phyloP scores from a whole-genome alignment of 192 early-diverging fungal species.

The Backusella sp. region DNA sequence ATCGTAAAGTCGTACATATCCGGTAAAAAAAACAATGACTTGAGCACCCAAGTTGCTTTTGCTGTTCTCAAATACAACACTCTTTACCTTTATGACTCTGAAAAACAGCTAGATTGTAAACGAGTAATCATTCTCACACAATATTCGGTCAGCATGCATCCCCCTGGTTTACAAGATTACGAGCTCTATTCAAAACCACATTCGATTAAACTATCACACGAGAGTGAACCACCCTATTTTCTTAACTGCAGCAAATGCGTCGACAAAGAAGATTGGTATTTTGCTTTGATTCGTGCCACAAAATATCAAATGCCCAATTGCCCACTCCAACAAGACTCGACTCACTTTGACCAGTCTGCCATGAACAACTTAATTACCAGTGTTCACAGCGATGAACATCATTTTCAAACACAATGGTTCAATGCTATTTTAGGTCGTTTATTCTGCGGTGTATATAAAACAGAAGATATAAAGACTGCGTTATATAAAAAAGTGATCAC shows the following conservation, averaged over 20 bases:
- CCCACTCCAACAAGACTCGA: slow-evolving; percentile 31
- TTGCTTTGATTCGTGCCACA: slow-evolving; percentile 76
- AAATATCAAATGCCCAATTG: slow-evolving; percentile 36
- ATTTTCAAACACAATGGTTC: slow-evolving; percentile 69
- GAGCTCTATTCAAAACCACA: slow-evolving; percentile 62
- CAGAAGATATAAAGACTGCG: slow-evolving; percentile 57
- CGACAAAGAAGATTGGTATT: slow-evolving; percentile 91
- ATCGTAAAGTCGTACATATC: slow-evolving; percentile 38
- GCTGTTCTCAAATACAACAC: slow-evolving; percentile 75
- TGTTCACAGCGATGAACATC: slow-evolving; percentile 59
- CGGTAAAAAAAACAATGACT: slow-evolving; percentile 45
- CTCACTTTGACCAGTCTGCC: slow-evolving; percentile 44
- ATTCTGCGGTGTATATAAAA: slow-evolving; percentile 75
- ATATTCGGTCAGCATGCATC: slow-evolving; percentile 59
- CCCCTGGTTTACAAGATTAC: slow-evolving; percentile 53
- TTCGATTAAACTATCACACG: slow-evolving; percentile 49
- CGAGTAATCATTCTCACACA: slow-evolving; percentile 71
- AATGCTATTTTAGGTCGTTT: slow-evolving; percentile 82
- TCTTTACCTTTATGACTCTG: slow-evolving; percentile 83
- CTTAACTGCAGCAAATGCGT: slow-evolving; percentile 52
- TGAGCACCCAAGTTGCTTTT: slow-evolving; percentile 49
- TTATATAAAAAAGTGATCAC: slow-evolving; percentile 65
- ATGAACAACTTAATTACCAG: slow-evolving; percentile 43
- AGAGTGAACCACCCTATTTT: slow-evolving; percentile 43
- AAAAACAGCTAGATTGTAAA: slow-evolving; percentile 70